Evolutionary conservation across 495 filamentous ascomycete genomes (phyloP), one percentile per base, ranked within the genome.

Genomic region (Trichoderma reesei): DNA sequence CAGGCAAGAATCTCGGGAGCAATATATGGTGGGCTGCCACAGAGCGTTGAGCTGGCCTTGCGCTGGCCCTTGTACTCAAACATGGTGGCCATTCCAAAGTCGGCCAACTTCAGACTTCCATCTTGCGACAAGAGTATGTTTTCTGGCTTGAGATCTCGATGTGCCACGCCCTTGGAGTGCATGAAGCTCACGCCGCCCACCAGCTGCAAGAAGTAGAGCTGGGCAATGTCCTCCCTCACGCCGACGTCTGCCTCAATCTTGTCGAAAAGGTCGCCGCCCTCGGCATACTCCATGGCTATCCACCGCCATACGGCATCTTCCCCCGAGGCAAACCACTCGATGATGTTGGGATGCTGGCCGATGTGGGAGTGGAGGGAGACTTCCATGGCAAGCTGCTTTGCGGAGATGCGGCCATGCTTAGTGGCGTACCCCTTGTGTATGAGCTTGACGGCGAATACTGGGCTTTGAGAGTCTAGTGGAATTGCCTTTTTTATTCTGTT

Each of bases 221-320:
- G 94, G 38, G 92, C 93, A 68, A 99, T 88, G 74, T 96, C 90
- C 74, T 96, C 89, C 10, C 85, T 82, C 11, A 97, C 89, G 63
- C 95, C 94, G 37, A 91, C 89, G 74, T 98, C 94, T 3, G 94
- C 91, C 74, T 98, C 94, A 71, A 98, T 97, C 78, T 98, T 98
- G 83, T 98, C 94, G 77, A 99, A 99, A 13, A 99, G 83, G 73
- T 99, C 94, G 14, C 94, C 94, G 48, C 94, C 94, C 66, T 93
- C 90, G 51, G 94, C 94, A 68, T 90, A 86, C 73, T 99, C 94
- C 92, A 99, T 97, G 14, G 91, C 92, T 70, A 99, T 96, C 93
- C 93, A 99, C 68, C 86, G 82, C 95, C 95, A 99, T n/a, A 86
- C 76, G 3, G 79, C 72, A 71, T 99, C 92, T 72, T 97, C 91